Evolutionary conservation across 305 asterid genomes (phyloP).

Genomic region (Fraxinus velutina): DNA sequence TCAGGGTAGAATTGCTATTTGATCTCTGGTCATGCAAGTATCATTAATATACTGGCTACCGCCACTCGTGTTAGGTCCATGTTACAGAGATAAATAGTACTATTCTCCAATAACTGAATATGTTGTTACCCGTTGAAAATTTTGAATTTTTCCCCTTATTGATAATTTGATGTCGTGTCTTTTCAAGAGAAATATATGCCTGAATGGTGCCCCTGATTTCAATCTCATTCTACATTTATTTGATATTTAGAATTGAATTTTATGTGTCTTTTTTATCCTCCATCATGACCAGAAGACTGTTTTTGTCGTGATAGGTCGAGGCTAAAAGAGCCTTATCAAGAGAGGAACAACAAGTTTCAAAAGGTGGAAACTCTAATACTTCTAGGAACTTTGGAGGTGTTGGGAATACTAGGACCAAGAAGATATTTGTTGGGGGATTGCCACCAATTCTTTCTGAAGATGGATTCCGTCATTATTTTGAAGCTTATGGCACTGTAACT

Average conservation of each 20-base stretch:
- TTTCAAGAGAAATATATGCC: neutral
- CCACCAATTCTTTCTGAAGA: constrained; percentile 1
- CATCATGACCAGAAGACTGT: neutral
- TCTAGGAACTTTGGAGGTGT: constrained; percentile 31
- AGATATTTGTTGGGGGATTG: constrained; percentile 31
- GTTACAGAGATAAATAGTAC: neutral
- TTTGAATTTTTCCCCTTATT: neutral
- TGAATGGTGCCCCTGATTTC: neutral
- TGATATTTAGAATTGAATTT: neutral
- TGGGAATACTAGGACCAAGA: constrained; percentile 7
- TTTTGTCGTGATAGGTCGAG: constrained; percentile 36
- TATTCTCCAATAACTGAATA: neutral
- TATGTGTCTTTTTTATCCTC: neutral
- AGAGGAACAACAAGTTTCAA: constrained; percentile 50
- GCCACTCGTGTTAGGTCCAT: neutral
- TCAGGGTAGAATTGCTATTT: neutral
- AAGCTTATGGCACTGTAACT: constrained; percentile 7
- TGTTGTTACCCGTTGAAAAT: neutral
- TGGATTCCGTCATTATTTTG: constrained; percentile 15
- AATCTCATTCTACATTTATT: neutral
- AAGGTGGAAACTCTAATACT: constrained; percentile 34
- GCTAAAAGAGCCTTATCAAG: constrained; percentile 56
- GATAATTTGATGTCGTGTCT: neutral
- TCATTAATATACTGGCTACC: neutral
- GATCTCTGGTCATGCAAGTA: neutral